Evolutionary conservation across 148 eudicot genomes (phyloP), one percentile per base, ranked within the genome.

Genomic region (Drosera capensis): DNA sequence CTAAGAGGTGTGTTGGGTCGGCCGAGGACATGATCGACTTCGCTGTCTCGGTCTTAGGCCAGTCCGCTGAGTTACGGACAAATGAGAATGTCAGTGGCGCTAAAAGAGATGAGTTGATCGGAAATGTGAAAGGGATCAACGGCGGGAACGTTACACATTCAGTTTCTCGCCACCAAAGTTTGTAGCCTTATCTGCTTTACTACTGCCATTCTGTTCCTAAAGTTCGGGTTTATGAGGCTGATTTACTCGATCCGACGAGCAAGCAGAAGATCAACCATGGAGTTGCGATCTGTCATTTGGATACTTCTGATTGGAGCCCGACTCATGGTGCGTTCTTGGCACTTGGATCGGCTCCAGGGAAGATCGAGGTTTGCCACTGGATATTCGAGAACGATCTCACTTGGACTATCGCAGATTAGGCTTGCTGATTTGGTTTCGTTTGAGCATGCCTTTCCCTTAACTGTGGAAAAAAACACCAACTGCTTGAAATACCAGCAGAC

Each of bases 351-450:
- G 65, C 75, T 45, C 95, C 95, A 1, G 92, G 95, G 3, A 72
- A 78, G 54, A 86, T 86, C 21, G 95, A 86, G 58, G 95, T 86
- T 9, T 85, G 95, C 31, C 95, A 85, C 47, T 85, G 95, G 95
- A 85, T 85, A 39, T 85, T 80, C 53, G 95, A 86, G 67, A 86
- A 80, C 54, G 95, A 86, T 48, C 67, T 86, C 67, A 75, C 86
- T 25, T 86, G 95, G 95, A 52, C 79, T 2, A 49, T 51, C 25
- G 85, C 71, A 6, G 88, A 79, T 73, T 75, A 47, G 56, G 14
- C 14, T 0, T 8, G 51, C 13, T 13, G 4, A 18, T 26, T n/a
- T n/a, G n/a, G n/a, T n/a, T n/a, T n/a, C n/a, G n/a, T n/a, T n/a
- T n/a, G n/a, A n/a, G n/a, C n/a, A n/a, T n/a, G n/a, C n/a, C n/a